Conservation (phyloP, 2,329 filamentous ascomycete species). For the Cladosporium sp. region DNA sequence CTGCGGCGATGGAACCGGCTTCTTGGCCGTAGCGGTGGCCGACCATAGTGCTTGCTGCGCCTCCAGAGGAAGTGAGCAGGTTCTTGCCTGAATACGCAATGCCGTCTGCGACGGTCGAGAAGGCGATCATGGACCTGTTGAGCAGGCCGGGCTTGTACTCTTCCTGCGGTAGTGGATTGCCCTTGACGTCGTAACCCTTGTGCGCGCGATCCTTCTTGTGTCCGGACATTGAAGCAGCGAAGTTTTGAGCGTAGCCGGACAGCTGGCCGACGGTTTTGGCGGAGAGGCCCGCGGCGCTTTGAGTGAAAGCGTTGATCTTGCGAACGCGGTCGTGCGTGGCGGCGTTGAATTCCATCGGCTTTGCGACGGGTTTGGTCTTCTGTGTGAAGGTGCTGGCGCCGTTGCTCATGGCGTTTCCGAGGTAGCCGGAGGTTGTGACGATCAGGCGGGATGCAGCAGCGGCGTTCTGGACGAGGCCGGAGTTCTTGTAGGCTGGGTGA, state of each 20-base stretch:
- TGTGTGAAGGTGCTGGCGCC: constrained; percentile 80
- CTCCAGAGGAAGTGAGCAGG: constrained; percentile 71
- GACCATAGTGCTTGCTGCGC: constrained; percentile 82
- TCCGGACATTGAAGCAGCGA: constrained; percentile 75
- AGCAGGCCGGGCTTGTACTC: constrained; percentile 85
- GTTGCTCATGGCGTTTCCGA: constrained; percentile 74
- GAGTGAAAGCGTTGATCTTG: constrained; percentile 85
- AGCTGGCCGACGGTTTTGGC: constrained; percentile 86
- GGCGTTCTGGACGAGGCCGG: constrained; percentile 81
- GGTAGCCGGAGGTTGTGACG: constrained; percentile 79
- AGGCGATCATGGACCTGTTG: constrained; percentile 96
- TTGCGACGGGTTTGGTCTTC: constrained; percentile 73
- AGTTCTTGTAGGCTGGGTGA: constrained; percentile 91
- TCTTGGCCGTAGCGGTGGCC: constrained; percentile 87
- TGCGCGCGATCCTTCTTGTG: constrained; percentile 57
- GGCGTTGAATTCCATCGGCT: constrained; percentile 85
- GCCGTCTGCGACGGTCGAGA: constrained; percentile 90
- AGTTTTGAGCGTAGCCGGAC: constrained; percentile 80
- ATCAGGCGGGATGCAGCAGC: constrained; percentile 87
- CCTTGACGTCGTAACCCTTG: constrained; percentile 69
- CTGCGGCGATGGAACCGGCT: constrained; percentile 74
- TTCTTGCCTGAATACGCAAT: constrained; percentile 84
- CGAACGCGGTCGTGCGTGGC: constrained; percentile 82
- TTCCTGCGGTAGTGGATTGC: constrained; percentile 54
- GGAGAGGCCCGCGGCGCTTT: constrained; percentile 74